These are phyloP conservation scores for Diaporthe nobilis DNA, from an alignment of 2,329 filamentous ascomycete species.

Conservation along the genomic window DNA sequence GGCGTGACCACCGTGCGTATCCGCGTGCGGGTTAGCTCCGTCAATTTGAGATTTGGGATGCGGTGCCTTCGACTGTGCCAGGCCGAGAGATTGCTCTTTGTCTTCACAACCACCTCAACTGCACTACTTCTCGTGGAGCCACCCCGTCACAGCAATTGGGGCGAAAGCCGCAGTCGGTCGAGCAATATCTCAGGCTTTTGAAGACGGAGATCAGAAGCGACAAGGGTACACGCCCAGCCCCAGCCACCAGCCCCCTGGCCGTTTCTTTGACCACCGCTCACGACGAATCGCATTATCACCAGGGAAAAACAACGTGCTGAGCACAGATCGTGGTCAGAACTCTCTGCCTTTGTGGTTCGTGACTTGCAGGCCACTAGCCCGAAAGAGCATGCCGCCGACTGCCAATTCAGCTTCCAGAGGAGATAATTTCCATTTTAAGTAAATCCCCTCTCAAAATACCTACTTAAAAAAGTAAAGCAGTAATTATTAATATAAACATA, in stretches of 20 bases:
- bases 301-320: background rate
- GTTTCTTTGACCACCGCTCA: slow-evolving; percentile 16
- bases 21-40: slow-evolving; percentile 7
- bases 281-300: slow-evolving; percentile 6
- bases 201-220: background rate
- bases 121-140: background rate
- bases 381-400: slow-evolving; percentile 18
- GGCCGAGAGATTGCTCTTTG: slow-evolving; percentile 11
- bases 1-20: slow-evolving; percentile 26
- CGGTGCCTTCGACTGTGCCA: background rate
- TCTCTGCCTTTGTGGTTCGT: background rate
- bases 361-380: slow-evolving; percentile 15
- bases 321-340: slow-evolving; percentile 23
- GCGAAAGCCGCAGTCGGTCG: background rate
- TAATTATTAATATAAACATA: too few species aligned
- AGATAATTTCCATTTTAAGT: too few species aligned
- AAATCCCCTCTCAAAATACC: too few species aligned
- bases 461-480: too few species aligned
- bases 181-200: background rate
- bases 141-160: background rate
- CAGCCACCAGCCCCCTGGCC: slow-evolving; percentile 9
- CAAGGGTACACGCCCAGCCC: background rate
- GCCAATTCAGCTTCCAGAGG: background rate
- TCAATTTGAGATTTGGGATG: slow-evolving; percentile 5
- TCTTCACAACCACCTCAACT: background rate